Evolutionary conservation across 2,329 filamentous ascomycete species (phyloP).

Genomic region (Stagonosporopsis vannaccii): DNA sequence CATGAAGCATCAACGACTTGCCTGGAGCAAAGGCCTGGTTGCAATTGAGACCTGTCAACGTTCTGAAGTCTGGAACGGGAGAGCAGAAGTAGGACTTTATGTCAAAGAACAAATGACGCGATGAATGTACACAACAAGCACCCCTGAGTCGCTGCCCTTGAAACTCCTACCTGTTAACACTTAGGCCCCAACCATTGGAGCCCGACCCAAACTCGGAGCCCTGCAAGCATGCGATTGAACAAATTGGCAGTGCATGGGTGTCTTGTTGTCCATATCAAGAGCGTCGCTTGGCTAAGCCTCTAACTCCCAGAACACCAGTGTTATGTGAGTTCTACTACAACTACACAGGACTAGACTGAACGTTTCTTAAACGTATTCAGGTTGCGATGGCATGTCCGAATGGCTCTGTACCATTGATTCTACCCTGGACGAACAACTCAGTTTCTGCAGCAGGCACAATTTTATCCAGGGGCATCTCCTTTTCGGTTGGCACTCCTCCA

Average conservation of each 20-base stretch:
- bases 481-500: slow-evolving; percentile 25
- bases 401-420: slow-evolving; percentile 24
- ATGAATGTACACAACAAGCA: not conserved
- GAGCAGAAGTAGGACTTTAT: not conserved
- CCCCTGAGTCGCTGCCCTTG: not conserved
- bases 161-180: not conserved
- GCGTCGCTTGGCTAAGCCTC: not conserved
- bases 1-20: not conserved
- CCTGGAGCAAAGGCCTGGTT: not conserved
- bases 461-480: slow-evolving; percentile 25
- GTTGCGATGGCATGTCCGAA: slow-evolving; percentile 25
- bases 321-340: not conserved
- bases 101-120: not conserved
- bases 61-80: not conserved
- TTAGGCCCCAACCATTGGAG: not conserved
- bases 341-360: not conserved
- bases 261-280: not conserved
- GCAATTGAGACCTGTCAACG: not conserved
- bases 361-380: not conserved
- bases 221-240: not conserved
- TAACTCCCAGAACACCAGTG: not conserved
- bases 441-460: slow-evolving; percentile 22
- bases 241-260: not conserved
- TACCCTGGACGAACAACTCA: slow-evolving; percentile 29
- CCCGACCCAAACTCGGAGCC: not conserved